Evolutionary conservation across 495 filamentous ascomycete species (phyloP).

Genomic region (Mytilinidion resinicola): DNA sequence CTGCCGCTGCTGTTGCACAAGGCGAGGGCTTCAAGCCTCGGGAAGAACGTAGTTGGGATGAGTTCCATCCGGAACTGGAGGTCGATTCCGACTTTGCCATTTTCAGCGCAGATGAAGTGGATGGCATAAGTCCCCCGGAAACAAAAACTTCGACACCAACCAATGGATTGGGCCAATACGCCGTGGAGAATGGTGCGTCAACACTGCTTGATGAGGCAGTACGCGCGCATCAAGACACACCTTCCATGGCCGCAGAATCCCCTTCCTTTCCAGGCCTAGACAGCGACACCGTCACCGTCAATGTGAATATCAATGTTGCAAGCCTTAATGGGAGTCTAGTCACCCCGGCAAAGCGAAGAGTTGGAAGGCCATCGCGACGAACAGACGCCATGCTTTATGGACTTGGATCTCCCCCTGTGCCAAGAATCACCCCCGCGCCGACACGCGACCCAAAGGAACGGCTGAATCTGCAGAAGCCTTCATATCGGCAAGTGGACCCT

Average conservation of each 20-base stretch:
- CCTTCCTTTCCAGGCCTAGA: slow-evolving; percentile 37
- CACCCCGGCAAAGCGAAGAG: slow-evolving; percentile 48
- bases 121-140: slow-evolving; percentile 48
- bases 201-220: slow-evolving; percentile 22
- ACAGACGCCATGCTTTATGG: slow-evolving; percentile 56
- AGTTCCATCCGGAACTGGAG: slow-evolving; percentile 92
- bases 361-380: slow-evolving; percentile 57
- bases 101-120: slow-evolving; percentile 77
- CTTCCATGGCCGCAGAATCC: slow-evolving; percentile 9
- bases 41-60: slow-evolving; percentile 93
- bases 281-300: slow-evolving; percentile 4
- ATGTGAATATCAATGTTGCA: background rate
- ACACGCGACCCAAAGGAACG: slow-evolving; percentile 62
- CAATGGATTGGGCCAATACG: slow-evolving; percentile 19
- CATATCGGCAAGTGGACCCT: slow-evolving; percentile 51
- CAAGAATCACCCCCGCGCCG: slow-evolving; percentile 54
- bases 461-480: slow-evolving; percentile 59
- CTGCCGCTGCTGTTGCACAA: slow-evolving; percentile 75
- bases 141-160: slow-evolving; percentile 19
- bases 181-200: slow-evolving; percentile 23
- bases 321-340: slow-evolving; percentile 12
- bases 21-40: slow-evolving; percentile 94
- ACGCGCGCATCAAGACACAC: slow-evolving; percentile 15
- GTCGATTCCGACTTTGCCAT: slow-evolving; percentile 71
- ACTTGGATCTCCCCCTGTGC: slow-evolving; percentile 51